phyloP scores from a whole-genome alignment of 345 rosid genomes.

The Combretum micranthum region DNA sequence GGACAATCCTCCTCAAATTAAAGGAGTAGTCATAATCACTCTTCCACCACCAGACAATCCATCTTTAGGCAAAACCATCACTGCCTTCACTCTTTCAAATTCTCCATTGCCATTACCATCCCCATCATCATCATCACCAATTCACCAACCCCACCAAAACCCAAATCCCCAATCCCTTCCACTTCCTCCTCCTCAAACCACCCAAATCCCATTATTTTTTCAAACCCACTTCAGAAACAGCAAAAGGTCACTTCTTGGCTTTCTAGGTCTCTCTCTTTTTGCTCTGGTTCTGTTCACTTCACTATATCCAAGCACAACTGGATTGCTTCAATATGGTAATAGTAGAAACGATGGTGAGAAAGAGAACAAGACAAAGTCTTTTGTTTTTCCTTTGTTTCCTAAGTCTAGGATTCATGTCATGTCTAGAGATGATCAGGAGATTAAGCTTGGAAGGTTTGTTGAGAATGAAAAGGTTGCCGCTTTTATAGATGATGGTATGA shows the following conservation, averaged over 20 bases:
- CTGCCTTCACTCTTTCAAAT: slow-evolving; percentile 64
- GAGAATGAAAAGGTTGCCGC: slow-evolving; percentile 24
- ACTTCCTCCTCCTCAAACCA: slow-evolving; percentile 16
- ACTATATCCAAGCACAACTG: slow-evolving; percentile 28
- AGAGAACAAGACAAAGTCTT: slow-evolving; percentile 38
- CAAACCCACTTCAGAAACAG: slow-evolving; percentile 19
- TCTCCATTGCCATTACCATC: slow-evolving; percentile 18
- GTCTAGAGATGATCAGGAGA: slow-evolving; percentile 33
- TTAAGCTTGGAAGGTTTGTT: slow-evolving; percentile 42
- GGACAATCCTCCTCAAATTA: slow-evolving; percentile 21
- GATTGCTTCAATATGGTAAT: slow-evolving; percentile 25
- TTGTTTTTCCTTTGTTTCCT: slow-evolving; percentile 65
- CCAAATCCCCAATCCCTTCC: not conserved
- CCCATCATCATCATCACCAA: slow-evolving; percentile 26
- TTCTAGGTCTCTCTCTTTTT: slow-evolving; percentile 49
- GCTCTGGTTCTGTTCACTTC: slow-evolving; percentile 42
- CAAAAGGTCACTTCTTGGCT: slow-evolving; percentile 34
- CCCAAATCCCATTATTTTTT: slow-evolving; percentile 24
- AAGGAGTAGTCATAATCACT: slow-evolving; percentile 66
- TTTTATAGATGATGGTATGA: slow-evolving; percentile 18
- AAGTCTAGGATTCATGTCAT: slow-evolving; percentile 34
- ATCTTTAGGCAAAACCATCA: slow-evolving; percentile 79
- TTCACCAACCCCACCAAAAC: not conserved
- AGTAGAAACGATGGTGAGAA: slow-evolving; percentile 23
- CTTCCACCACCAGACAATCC: slow-evolving; percentile 84